Evolutionary conservation across 2,329 filamentous ascomycete genomes (phyloP), one percentile per base, ranked within the genome.

Genomic region (Diaporthe vexans): DNA sequence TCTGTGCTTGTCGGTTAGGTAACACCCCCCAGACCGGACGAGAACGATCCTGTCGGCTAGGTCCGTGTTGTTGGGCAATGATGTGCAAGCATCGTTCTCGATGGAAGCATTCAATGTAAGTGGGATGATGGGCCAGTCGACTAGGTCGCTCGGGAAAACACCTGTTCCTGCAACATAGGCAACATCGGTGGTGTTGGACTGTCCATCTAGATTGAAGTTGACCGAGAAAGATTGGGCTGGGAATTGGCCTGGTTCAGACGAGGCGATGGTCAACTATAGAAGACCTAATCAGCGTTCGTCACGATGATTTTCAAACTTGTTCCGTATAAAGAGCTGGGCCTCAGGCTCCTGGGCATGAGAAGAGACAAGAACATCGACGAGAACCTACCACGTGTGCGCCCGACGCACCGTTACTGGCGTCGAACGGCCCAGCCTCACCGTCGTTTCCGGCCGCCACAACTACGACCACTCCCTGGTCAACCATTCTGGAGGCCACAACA

Each of bases 11-110:
- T 33, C 48, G 33, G 13, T 19, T 21, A 69, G 56, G 7, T 72
- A 63, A 21, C 74, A 84, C 29, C 77, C 80, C 70, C 81, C 82
- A 61, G 79, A 80, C 17, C 79, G 82, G 61, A 85, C 79, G 1
- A 86, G 78, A 2, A 85, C 84, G 26, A 87, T 79, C n/a, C 81
- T 80, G 3, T 79, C 78, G 5, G 82, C 81, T 29, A 87, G 79
- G 75, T 63, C n/a, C 11, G 35, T 51, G 21, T 37, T 37, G 61
- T 52, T 67, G 3, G 61, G 61, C 21, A 84, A 77, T 15, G 84
- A 78, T 13, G 79, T 76, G 73, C 85, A 86, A 24, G 80, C 83
- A 59, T 85, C 81, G 4, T 70, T 71, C 9, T 61, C 71, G 13
- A 76, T 71, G 2, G 51, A 73, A 13, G 74, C 73, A 26, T 78